Percentiles rank a stretch among this genome's conserved stretches.
phyloP scores from a whole-genome alignment of 805 yeast species.

The Yarrowia divulgata region DNA sequence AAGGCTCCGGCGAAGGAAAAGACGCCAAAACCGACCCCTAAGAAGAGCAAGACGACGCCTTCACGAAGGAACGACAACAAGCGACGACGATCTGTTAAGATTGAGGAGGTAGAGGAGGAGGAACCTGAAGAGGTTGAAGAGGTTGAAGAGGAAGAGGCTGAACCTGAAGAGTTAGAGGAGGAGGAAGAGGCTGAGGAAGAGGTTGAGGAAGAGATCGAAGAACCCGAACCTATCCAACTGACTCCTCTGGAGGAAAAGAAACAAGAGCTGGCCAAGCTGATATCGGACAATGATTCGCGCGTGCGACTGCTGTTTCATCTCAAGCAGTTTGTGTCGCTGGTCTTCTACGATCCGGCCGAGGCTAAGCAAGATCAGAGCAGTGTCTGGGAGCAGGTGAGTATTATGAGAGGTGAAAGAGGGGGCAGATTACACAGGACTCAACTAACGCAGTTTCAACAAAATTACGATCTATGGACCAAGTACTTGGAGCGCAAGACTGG shows the following conservation, averaged over 20 bases:
- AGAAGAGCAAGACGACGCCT: neutral
- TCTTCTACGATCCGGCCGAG: constrained; percentile 50
- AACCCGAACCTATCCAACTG: neutral
- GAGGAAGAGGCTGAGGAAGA: constrained; percentile 1
- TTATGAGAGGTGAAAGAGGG: neutral
- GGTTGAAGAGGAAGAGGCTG: neutral
- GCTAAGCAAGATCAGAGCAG: constrained; percentile 50
- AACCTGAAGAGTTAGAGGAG: neutral
- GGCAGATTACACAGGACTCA: no score
- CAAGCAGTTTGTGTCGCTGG: constrained; percentile 53
- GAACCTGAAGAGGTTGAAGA: neutral
- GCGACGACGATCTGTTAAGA: constrained; percentile 12
- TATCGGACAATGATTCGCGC: constrained; percentile 50
- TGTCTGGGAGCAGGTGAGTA: constrained; percentile 45
- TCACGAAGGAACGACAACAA: neutral
- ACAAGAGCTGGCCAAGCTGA: constrained; percentile 42
- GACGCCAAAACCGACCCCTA: constrained; percentile 10
- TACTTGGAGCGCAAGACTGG: constrained; percentile 44
- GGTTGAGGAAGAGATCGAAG: neutral
- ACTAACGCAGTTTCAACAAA: constrained; percentile 46
- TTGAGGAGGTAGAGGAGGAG: constrained; percentile 34
- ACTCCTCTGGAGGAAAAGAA: constrained; percentile 37
- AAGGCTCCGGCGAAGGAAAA: neutral
- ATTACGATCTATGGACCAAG: constrained; percentile 54
- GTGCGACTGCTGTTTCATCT: constrained; percentile 53